Evolutionary conservation across 1,139 yeast genomes (phyloP).

Genomic region (Geotrichum reessii): DNA sequence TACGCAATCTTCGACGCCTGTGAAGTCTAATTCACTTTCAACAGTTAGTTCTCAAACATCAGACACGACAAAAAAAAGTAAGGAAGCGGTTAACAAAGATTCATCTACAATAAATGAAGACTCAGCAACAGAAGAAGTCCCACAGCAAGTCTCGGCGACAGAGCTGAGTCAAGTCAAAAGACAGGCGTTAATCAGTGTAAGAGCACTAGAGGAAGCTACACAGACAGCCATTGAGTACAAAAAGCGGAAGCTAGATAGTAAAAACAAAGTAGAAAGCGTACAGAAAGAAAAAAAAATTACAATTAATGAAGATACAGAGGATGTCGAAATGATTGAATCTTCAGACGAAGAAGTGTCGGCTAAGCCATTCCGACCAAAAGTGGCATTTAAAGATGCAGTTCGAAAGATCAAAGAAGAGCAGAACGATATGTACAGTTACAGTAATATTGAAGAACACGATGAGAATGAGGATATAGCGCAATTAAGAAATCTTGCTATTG

Average conservation of each 20-base stretch:
- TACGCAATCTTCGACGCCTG: not conserved
- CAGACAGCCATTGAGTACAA: conserved; percentile 8
- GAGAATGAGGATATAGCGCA: not conserved
- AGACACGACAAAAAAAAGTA: not conserved
- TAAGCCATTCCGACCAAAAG: not conserved
- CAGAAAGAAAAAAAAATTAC: not conserved
- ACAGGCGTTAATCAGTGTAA: not conserved
- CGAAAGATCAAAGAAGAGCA: conserved; percentile 11
- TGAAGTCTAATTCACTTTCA: not conserved
- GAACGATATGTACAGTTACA: not conserved
- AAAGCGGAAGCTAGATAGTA: conserved; percentile 3
- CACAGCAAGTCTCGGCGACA: not conserved
- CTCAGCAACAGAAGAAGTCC: not conserved
- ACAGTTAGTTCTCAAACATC: not conserved
- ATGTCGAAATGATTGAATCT: not conserved
- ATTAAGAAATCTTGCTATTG: conserved; percentile 10
- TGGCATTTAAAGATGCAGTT: conserved; percentile 12
- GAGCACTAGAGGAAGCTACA: conserved; percentile 6
- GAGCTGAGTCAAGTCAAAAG: not conserved
- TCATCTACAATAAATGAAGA: not conserved
- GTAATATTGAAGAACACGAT: not conserved
- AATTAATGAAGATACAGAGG: not conserved
- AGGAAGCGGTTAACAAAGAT: not conserved
- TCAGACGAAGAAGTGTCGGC: not conserved
- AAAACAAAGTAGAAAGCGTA: not conserved